A percentile compares a stretch with the other conserved stretches of the same genome.
Evolutionary conservation across 176 grass and related monocot genomes (phyloP).

Genomic region (Bolboschoenus planiculmis): DNA sequence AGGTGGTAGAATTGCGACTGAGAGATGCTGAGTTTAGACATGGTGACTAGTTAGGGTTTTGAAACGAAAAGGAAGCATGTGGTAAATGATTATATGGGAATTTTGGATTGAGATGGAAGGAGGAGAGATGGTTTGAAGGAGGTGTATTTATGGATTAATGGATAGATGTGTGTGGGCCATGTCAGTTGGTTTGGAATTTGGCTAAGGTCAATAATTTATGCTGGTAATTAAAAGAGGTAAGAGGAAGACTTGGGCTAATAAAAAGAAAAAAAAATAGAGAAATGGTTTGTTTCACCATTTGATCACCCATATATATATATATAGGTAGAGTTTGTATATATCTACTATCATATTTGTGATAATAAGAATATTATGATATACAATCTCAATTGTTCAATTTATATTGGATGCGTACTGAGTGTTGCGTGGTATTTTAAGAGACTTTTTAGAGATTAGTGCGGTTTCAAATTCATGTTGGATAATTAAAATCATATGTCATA

Average conservation of each 20-base stretch:
- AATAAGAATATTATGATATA: too few relatives aligned
- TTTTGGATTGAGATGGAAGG: conserved; percentile 10
- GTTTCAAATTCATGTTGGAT: too few relatives aligned
- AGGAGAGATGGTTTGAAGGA: not conserved
- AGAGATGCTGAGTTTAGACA: conserved; percentile 19
- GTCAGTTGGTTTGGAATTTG: conserved; percentile 1
- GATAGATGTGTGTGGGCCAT: not conserved
- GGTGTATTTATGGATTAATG: conserved; percentile 7
- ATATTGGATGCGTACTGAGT: too few relatives aligned
- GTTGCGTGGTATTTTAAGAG: too few relatives aligned
- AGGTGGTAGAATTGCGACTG: conserved; percentile 18
- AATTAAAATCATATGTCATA: too few relatives aligned
- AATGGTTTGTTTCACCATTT: not conserved
- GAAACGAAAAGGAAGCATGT: conserved; percentile 11
- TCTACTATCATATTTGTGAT: too few relatives aligned
- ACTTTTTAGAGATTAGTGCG: too few relatives aligned
- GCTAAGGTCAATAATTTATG: conserved; percentile 13
- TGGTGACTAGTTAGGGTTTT: conserved; percentile 19
- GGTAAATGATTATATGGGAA: not conserved
- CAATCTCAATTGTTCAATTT: too few relatives aligned
- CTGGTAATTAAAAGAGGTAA: not conserved
- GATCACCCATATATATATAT: not conserved
- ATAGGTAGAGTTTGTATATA: too few relatives aligned
- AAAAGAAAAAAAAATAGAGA: not conserved
- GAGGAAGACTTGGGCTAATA: not conserved